Evolutionary conservation across 2,329 filamentous ascomycete species (phyloP), one percentile per base, ranked within the genome.

Genomic region (Mycogone perniciosa): DNA sequence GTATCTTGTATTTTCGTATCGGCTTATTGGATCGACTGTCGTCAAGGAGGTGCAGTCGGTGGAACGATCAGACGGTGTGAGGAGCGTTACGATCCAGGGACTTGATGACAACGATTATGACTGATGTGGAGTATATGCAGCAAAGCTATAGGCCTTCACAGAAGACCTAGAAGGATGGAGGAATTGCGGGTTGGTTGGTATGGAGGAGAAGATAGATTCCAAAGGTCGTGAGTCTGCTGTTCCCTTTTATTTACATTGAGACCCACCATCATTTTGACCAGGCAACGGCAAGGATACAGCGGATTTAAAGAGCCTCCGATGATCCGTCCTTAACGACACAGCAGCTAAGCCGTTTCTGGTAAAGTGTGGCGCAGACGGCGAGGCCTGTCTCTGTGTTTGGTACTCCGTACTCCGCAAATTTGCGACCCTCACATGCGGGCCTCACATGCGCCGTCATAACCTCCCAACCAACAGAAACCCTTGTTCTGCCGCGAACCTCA

Each of bases 241-340:
- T 61, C 57, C 62, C 64, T 73, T 74, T 73, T 74, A 73, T 75
- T 75, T 74, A 74, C 71, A 65, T 68, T 63, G 50, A 31, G 64
- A 61, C 66, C 68, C 67, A 68, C 65, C 44, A 34, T 34, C 11
- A 10, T 5, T 57, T 59, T 70, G 65, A 57, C 67, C 63, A 57
- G 67, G 67, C 69, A 71, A 71, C 68, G 53, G 53, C 30, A 46
- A 42, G 30, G 40, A 40, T 48, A 49, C 52, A 34, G 50, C 55
- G 57, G 57, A 59, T 52, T 38, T 37, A 40, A 11, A 39, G 44
- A 40, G 33, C 51, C 31, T 48, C 31, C 51, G 54, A 55, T 54
- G 53, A 34, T 55, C 59, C 59, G 55, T 46, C 57, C 59, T 57
- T 57, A 47, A 44, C 40, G 44, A 50, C 37, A 47, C 55, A 51